Base-by-base conservation (phyloP, 495 filamentous ascomycete genomes). In the Lasiosphaeriaceae sp. region DNA sequence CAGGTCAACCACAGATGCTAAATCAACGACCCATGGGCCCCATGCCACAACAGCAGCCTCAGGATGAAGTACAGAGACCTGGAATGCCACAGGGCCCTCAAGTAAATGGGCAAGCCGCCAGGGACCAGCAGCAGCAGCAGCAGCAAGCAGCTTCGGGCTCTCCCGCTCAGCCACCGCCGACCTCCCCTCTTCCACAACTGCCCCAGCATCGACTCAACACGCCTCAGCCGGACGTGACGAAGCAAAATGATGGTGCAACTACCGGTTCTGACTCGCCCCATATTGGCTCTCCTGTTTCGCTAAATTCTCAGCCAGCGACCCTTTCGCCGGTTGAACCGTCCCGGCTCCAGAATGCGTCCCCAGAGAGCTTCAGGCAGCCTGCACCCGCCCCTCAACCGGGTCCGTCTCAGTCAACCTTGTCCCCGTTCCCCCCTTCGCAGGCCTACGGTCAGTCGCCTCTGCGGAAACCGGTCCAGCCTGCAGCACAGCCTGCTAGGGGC, bases 211-310 rank as follows among this genome's bases (percentile, higher is more conserved):
- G 51, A 19, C 46, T 43, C 34, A 37, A n/a, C n/a, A n/a, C 48
- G n/a, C 47, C 50, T 1, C 57, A 59, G 35, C 62, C 61, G 35
- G 50, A 60, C n/a, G 19, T 17, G 37, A 26, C 46, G 11, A 62
- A 51, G 17, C 11, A 50, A 3, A 49, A 37, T 19, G 58, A 46
- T 11, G 50, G 50, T 11, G 54, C 60, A 2, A 52, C 63, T 19
- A 41, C 57, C 34, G 59, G 24, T 3, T 62, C 58, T 2, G 26
- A 43, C 29, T 53, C 52, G 11, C 50, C 53, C 17, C 60, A 52
- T 11, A 29, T 59, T 0, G 65, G 60, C 21, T 68, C 63, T 12
- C 65, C 65, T 0, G 55, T 57, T 3, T 66, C 67, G 11, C 63
- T 61, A 9, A 60, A 47, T 2, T 63, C 63, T 0, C 67, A 66